Evolutionary conservation across 169 alveolate genomes (phyloP).

Genomic region (Plasmodium yoelii): DNA sequence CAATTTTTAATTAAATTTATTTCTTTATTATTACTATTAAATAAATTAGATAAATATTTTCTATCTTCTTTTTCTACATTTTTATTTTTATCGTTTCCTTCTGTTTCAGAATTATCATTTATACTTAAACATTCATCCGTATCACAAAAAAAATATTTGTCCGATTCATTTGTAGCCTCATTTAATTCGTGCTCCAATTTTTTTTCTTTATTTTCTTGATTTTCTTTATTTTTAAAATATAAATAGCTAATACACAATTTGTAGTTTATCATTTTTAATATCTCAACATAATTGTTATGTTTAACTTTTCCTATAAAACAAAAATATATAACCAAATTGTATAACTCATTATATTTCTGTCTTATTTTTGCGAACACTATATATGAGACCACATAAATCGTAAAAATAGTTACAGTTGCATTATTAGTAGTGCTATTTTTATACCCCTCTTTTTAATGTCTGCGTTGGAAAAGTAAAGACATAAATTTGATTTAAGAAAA

Average conservation of each 20-base stretch:
- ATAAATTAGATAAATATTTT: conserved; percentile 24
- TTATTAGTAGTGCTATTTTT: too few relatives aligned
- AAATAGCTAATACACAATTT: conserved; percentile 51
- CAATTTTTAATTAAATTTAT: conserved; percentile 51
- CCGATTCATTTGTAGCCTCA: not conserved
- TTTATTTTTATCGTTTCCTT: conserved; percentile 7
- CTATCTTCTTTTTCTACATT: conserved; percentile 18
- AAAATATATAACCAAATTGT: not conserved
- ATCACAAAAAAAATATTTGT: conserved; percentile 20
- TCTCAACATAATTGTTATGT: conserved; percentile 37
- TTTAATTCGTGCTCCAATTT: not conserved
- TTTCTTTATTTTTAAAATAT: not conserved
- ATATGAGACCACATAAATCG: too few relatives aligned
- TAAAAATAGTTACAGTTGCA: too few relatives aligned
- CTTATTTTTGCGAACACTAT: too few relatives aligned
- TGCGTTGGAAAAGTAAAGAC: conserved; percentile 31
- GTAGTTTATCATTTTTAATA: conserved; percentile 74
- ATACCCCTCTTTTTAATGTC: conserved; percentile 62
- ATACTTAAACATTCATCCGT: conserved; percentile 18
- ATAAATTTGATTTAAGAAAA: conserved; percentile 13
- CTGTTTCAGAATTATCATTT: conserved; percentile 20
- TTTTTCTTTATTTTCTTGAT: not conserved
- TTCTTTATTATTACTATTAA: conserved; percentile 61
- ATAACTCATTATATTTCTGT: not conserved
- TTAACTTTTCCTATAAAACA: conserved; percentile 52